Evolutionary conservation across 2,329 filamentous ascomycete genomes (phyloP).

Genomic region (Fusarium oligoseptatum): DNA sequence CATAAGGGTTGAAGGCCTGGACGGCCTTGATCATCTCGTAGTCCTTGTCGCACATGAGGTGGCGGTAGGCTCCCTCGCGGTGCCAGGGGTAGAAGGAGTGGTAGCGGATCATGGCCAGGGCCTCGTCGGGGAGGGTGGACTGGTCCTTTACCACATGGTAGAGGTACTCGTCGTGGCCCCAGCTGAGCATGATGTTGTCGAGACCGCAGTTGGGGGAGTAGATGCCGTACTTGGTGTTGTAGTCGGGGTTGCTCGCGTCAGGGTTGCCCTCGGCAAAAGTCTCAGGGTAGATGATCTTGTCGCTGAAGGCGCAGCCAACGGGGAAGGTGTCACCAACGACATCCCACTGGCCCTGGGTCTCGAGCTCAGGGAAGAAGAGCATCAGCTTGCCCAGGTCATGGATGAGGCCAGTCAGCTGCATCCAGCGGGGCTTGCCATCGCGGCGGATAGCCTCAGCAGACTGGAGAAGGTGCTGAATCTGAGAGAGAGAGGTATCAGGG

Average conservation of each 20-base stretch:
- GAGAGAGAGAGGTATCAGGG: conserved; percentile 86
- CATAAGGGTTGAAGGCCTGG: conserved; percentile 90
- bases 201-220: conserved; percentile 84
- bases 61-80: conserved; percentile 80
- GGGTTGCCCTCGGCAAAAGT: conserved; percentile 81
- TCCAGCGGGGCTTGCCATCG: conserved; percentile 86
- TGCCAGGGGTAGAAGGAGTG: conserved; percentile 97
- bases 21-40: conserved; percentile 84
- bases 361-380: conserved; percentile 76
- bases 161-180: conserved; percentile 90
- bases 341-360: conserved; percentile 89
- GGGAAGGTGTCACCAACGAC: conserved; percentile 91
- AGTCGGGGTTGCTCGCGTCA: conserved; percentile 78
- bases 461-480: conserved; percentile 92
- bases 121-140: conserved; percentile 82
- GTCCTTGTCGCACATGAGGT: conserved; percentile 89
- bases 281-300: conserved; percentile 83
- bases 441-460: conserved; percentile 89
- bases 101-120: conserved; percentile 92
- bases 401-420: conserved; percentile 82
- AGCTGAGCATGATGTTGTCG: conserved; percentile 89
- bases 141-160: conserved; percentile 91
- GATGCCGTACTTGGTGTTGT: conserved; percentile 82
- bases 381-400: conserved; percentile 86
- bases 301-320: conserved; percentile 81